These are phyloP conservation scores for Escovopsis sp. DNA, from an alignment of 2,329 filamentous ascomycete species.

Conservation along the genomic window DNA sequence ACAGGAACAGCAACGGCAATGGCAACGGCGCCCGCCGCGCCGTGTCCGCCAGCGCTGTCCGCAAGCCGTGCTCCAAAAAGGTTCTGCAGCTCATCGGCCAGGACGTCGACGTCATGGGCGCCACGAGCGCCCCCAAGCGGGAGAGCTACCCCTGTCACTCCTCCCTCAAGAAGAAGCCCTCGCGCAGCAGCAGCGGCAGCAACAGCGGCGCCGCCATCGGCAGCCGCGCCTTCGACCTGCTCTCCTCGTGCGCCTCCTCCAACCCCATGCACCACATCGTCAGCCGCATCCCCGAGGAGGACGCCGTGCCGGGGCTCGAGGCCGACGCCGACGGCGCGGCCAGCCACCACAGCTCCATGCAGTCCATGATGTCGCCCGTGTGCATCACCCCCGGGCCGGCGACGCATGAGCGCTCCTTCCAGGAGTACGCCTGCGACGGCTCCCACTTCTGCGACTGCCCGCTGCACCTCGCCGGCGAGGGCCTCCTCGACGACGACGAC, in stretches of 20 bases:
- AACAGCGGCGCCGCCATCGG: slow-evolving; percentile 1
- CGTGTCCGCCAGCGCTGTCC: too few relatives aligned
- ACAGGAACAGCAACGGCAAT: too few relatives aligned
- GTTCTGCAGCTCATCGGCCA: slow-evolving; percentile 26
- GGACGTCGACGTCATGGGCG: slow-evolving; percentile 16
- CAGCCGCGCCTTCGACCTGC: slow-evolving; percentile 1
- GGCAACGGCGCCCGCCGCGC: slow-evolving; percentile 15
- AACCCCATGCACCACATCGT: background rate
- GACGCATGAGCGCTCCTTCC: slow-evolving; percentile 1
- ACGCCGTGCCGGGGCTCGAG: slow-evolving; percentile 6
- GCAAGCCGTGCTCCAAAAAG: slow-evolving; percentile 15
- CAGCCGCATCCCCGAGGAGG: slow-evolving; percentile 2
- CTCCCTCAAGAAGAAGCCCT: background rate
- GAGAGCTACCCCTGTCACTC: background rate
- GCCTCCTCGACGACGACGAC: slow-evolving; percentile 6
- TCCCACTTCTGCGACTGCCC: background rate
- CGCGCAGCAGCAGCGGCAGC: background rate
- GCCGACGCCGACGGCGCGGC: slow-evolving; percentile 7
- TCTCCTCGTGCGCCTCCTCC: background rate
- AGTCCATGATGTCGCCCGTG: slow-evolving; percentile 8
- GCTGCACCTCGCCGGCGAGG: slow-evolving; percentile 4
- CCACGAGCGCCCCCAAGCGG: background rate
- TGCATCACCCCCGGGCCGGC: slow-evolving; percentile 5
- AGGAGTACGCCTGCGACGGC: slow-evolving; percentile 1
- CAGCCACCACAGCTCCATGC: slow-evolving; percentile 9